Base-by-base conservation (phyloP, 169 alveolate species). In the Theileria orientalis region DNA sequence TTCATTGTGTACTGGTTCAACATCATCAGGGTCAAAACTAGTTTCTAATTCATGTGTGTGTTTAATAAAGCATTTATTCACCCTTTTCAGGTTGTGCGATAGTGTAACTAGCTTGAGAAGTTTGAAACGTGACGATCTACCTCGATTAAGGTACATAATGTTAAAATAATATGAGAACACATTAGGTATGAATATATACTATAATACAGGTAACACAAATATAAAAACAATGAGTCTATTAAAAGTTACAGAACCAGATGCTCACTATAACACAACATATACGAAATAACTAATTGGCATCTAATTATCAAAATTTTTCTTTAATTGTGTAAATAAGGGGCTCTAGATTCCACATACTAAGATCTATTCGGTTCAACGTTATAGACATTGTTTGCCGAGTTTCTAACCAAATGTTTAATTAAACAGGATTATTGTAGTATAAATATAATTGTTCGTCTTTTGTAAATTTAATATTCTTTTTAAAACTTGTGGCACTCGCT, bases 51-150 rank as follows among this genome's bases (percentile, higher is more conserved):
- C 35, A 51, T 19, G 33, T 8, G 30, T 2, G 42, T n/a, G 27
- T 25, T 8, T 44, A 13, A 8, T 32, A 8, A 8, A 13, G 59
- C 19, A 47, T 30, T 62, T 8, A 23, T 14, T 41, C 14, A 32
- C 8, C 11, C 9, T 62, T 13, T 62, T 32, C 7, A 41, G 32
- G 30, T 67, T 35, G 35, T 46, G 29, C 9, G 75, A 46, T 19
- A 67, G 69, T 13, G 3, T 67, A 46, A 25, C 35, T 16, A 19
- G 25, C 25, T 67, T 67, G 23, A 46, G 69, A 21, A 67, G 75
- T 35, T 67, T 67, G 52, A 49, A 49, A 49, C 75, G 75, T 3
- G 75, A 67, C 9, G 75, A 67, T 54, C 75, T 51, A 21, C 64
- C 64, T 46, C 44, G 40, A 16, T 27, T 3, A n/a, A 8, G 59